phyloP scores from a whole-genome alignment of 345 rosid genomes.

The Erysimum cheiranthoides region DNA sequence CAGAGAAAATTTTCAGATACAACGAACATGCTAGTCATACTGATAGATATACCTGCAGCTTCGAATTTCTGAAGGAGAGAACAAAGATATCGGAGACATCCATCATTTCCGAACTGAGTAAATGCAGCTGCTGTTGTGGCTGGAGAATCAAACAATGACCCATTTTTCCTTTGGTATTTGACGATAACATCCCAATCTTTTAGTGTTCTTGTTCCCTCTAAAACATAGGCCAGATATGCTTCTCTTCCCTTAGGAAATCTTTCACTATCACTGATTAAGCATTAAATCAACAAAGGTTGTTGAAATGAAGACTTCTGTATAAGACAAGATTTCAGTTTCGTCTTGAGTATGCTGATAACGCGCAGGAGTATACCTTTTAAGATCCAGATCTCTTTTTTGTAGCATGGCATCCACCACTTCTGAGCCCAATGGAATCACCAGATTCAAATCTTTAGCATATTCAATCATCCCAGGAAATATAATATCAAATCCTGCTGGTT shows the following conservation, averaged over 20 bases:
- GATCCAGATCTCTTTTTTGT: slow-evolving; percentile 58
- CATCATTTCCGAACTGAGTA: slow-evolving; percentile 55
- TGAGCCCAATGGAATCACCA: slow-evolving; percentile 65
- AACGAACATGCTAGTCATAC: background rate
- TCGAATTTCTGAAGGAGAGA: slow-evolving; percentile 63
- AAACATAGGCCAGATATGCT: slow-evolving; percentile 67
- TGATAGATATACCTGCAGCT: slow-evolving; percentile 60
- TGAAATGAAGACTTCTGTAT: background rate
- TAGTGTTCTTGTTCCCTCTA: slow-evolving; percentile 66
- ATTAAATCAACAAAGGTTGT: background rate
- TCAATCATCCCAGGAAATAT: slow-evolving; percentile 86
- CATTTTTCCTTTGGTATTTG: slow-evolving; percentile 74
- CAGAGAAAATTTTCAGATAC: background rate
- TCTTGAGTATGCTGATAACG: slow-evolving; percentile 9
- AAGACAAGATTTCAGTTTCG: background rate
- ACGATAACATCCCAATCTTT: slow-evolving; percentile 69
- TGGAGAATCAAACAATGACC: slow-evolving; percentile 87
- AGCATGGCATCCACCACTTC: slow-evolving; percentile 56
- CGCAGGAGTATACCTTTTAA: slow-evolving; percentile 54
- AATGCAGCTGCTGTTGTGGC: slow-evolving; percentile 85
- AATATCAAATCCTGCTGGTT: slow-evolving; percentile 79
- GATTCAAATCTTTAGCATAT: slow-evolving; percentile 62
- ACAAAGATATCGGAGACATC: slow-evolving; percentile 68
- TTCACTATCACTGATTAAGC: slow-evolving; percentile 40
- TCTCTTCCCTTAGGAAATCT: slow-evolving; percentile 55